Evolutionary conservation across 2,329 filamentous ascomycete species (phyloP).

Genomic region (Westerdykella aurantiaca): DNA sequence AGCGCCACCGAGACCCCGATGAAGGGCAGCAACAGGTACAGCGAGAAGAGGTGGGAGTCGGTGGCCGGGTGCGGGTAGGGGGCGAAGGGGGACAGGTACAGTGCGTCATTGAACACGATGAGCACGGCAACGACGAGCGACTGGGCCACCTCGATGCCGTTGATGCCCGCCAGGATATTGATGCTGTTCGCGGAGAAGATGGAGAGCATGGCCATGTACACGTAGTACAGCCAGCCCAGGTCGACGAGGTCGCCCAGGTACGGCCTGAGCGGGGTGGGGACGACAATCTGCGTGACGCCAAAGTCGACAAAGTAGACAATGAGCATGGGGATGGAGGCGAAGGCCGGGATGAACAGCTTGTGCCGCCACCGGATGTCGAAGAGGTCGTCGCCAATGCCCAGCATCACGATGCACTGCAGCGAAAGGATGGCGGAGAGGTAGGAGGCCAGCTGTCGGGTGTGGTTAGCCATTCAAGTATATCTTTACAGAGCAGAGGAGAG

Average conservation of each 20-base stretch:
- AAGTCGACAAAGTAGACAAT: constrained; percentile 99
- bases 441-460: constrained; percentile 65
- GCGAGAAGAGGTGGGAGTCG: constrained; percentile 91
- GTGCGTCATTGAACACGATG: constrained; percentile 75
- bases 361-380: constrained; percentile 99
- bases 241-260: constrained; percentile 83
- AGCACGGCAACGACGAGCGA: constrained; percentile 84
- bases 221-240: constrained; percentile 72
- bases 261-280: constrained; percentile 76
- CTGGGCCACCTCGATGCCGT: constrained; percentile 94
- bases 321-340: constrained; percentile 87
- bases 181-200: constrained; percentile 99
- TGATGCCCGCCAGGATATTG: constrained; percentile 99
- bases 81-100: constrained; percentile 72
- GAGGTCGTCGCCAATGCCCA: constrained; percentile 90
- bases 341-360: constrained; percentile 95
- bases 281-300: constrained; percentile 89
- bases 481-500: neutral
- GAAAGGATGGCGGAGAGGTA: constrained; percentile 93
- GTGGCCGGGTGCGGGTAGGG: constrained; percentile 85
- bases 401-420: constrained; percentile 80
- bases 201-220: constrained; percentile 92
- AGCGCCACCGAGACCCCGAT: constrained; percentile 85
- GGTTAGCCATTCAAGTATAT: constrained; percentile 5
- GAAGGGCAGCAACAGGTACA: constrained; percentile 92